Base-by-base conservation (phyloP, 108 stramenopile genomes). In the Aurantiochytrium sp. region DNA sequence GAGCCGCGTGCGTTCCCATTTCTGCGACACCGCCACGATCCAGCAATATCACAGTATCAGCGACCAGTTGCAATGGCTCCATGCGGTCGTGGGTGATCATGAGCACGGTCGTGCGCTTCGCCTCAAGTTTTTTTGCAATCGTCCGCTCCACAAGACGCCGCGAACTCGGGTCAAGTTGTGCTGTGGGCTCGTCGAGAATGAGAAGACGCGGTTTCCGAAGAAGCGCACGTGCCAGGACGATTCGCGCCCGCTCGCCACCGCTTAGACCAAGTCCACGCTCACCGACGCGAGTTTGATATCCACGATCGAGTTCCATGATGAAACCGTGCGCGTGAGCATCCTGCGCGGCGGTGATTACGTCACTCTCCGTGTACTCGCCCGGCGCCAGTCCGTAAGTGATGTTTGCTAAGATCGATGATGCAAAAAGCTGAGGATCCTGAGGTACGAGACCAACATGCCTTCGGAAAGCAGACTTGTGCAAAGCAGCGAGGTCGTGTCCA, bases 221-320 rank as follows among this genome's bases (percentile, higher is more conserved):
- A 45, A 95, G 57, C 5, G 93, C 95, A 10, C 96, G 92, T 10
- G 98, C 97, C 59, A 98, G 92, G 29, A 96, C 97, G 47, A 99
- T 93, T 58, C 98, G 91, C 58, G 97, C 97, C 35, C 96, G 92
- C 92, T 99, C 98, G 4, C 98, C 98, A 12, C 98, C 98, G 58
- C 91, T 92, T 3, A 98, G 92, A 71, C 91, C 90, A 25, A 93
- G 95, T 0, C 96, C 95, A 19, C 93, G 90, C 58, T 94, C 95
- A 19, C 96, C 96, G 58, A 96, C 94, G 47, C 88, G 72, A 8
- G 95, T 96, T n/a, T 94, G 72, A 60, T 94, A 95, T 35, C 93
- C 93, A 58, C 96, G 90, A 23, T 95, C 92, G 35, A 96, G 91
- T 23, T 87, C 87, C 18, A 88, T 59, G n/a, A 49, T 58, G 4